Percentiles rank a stretch among this genome's conserved stretches.
phyloP scores from a whole-genome alignment of 2,329 filamentous ascomycete genomes.

The Pseudogymnoascus sp. region DNA sequence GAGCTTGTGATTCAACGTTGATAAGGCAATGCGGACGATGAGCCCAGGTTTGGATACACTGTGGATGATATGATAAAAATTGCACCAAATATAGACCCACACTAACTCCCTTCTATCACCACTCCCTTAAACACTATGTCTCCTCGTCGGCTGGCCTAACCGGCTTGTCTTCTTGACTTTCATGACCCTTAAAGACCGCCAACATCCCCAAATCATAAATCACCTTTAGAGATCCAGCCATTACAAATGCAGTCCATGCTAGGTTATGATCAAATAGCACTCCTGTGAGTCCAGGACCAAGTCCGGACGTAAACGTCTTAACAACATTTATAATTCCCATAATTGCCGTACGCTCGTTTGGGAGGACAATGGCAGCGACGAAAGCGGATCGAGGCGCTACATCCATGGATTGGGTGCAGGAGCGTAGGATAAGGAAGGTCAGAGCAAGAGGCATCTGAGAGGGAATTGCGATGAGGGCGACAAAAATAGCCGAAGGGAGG shows the following conservation, averaged over 20 bases:
- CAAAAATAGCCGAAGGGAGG: conserved; percentile 58
- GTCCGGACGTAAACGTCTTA: conserved; percentile 56
- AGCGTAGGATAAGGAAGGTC: conserved; percentile 52
- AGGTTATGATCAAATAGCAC: conserved; percentile 45
- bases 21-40: neutral
- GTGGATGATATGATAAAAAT: neutral
- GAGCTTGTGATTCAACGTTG: neutral
- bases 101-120: neutral
- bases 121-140: neutral
- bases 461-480: conserved; percentile 55
- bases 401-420: conserved; percentile 62
- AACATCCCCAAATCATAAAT: conserved; percentile 53
- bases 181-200: conserved; percentile 37
- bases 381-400: conserved; percentile 63
- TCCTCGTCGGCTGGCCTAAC: conserved; percentile 17
- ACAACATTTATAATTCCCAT: conserved; percentile 65
- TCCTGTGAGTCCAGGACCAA: conserved; percentile 59
- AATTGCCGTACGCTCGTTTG: conserved; percentile 61
- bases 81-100: neutral
- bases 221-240: conserved; percentile 56
- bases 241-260: conserved; percentile 56
- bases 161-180: conserved; percentile 21
- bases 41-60: neutral
- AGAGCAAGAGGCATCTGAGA: conserved; percentile 46
- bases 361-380: conserved; percentile 55